Evolutionary conservation across 192 early-diverging fungal genomes (phyloP).

Genomic region (Backusella australiensis): DNA sequence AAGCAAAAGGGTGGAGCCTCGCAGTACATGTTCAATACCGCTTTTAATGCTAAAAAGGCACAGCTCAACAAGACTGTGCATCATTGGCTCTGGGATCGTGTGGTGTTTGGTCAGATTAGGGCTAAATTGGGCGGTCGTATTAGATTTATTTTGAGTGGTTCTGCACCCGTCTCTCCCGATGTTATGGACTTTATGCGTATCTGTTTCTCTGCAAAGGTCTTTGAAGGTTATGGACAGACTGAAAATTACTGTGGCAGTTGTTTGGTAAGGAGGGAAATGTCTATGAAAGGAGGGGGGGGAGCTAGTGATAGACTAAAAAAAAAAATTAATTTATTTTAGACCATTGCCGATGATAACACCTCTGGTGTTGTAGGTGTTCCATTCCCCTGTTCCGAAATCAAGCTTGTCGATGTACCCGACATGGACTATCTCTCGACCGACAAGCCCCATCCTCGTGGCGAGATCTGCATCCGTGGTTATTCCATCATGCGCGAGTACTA

Average conservation of each 20-base stretch:
- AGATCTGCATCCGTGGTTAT: constrained; percentile 82
- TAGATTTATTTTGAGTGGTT: constrained; percentile 74
- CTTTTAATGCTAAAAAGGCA: constrained; percentile 56
- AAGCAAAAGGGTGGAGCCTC: constrained; percentile 66
- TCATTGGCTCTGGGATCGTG: constrained; percentile 73
- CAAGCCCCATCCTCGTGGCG: constrained; percentile 83
- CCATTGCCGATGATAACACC: constrained; percentile 34
- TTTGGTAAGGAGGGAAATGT: constrained; percentile 20
- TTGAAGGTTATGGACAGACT: constrained; percentile 91
- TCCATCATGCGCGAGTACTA: constrained; percentile 81
- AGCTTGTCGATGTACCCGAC: constrained; percentile 83
- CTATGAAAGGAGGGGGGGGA: too few species aligned
- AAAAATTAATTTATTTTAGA: constrained; percentile 13
- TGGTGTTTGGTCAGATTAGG: constrained; percentile 67
- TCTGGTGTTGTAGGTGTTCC: constrained; percentile 78
- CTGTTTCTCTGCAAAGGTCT: constrained; percentile 73
- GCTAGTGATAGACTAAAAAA: background rate
- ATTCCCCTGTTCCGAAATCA: constrained; percentile 76
- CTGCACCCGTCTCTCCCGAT: constrained; percentile 83
- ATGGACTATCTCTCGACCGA: constrained; percentile 86
- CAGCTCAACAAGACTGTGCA: constrained; percentile 48
- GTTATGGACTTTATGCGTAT: constrained; percentile 86
- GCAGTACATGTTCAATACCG: constrained; percentile 56
- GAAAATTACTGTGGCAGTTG: constrained; percentile 63
- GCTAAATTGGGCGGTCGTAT: constrained; percentile 77